Evolutionary conservation across 2,329 filamentous ascomycete genomes (phyloP).

Genomic region (Graphiopsis chlorocephala): DNA sequence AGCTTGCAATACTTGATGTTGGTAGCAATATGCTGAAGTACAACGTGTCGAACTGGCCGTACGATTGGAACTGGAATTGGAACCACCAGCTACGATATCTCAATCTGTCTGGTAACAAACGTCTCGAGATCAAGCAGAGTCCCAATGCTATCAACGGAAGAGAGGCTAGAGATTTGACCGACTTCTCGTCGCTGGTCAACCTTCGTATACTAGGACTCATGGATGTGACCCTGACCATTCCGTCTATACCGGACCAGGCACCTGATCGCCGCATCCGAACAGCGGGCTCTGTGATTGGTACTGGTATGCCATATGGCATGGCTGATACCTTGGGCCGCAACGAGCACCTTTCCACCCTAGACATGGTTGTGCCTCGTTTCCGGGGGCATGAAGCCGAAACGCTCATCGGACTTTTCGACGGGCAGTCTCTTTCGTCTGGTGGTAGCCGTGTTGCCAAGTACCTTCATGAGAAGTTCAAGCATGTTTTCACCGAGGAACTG

Average conservation of each 20-base stretch:
- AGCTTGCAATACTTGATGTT: constrained; percentile 87
- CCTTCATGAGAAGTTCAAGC: constrained; percentile 90
- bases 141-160: constrained; percentile 52
- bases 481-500: constrained; percentile 78
- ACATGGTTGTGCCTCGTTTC: constrained; percentile 91
- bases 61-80: constrained; percentile 99
- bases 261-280: constrained; percentile 93
- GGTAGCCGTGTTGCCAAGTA: constrained; percentile 97
- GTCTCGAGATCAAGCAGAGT: constrained; percentile 79
- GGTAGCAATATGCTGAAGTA: constrained; percentile 95
- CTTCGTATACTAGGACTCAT: constrained; percentile 88
- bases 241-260: constrained; percentile 89
- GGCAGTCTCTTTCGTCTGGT: constrained; percentile 80
- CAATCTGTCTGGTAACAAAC: constrained; percentile 94
- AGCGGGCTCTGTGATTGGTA: constrained; percentile 89
- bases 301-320: constrained; percentile 87
- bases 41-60: constrained; percentile 98
- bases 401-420: constrained; percentile 92
- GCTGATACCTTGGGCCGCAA: constrained; percentile 90
- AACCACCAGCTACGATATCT: constrained; percentile 93
- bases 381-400: constrained; percentile 87
- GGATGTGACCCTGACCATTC: constrained; percentile 94
- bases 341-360: constrained; percentile 92
- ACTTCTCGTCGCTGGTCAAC: constrained; percentile 82
- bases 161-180: constrained; percentile 72